Evolutionary conservation across 1,284 basidiomycete genomes (phyloP), one percentile per base, ranked within the genome.

Genomic region (Naganishia liquefaciens): DNA sequence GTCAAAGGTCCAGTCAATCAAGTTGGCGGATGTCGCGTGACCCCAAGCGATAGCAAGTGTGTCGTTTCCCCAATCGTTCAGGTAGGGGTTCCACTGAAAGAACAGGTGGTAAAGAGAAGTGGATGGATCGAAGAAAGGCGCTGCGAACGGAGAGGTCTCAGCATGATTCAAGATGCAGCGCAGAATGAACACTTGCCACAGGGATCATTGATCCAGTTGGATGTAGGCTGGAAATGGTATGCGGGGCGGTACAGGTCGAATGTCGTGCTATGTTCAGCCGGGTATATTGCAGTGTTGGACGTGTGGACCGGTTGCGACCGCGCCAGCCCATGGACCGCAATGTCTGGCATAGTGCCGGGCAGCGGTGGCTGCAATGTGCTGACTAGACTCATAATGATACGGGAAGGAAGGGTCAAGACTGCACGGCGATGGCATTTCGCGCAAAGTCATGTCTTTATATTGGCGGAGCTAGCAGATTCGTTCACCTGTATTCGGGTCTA

Each of bases 31-130:
- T 7, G 62, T 68, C 5, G 68, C 70, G 28, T 68, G 68, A 3
- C 70, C 70, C 70, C 70, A 71, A 39, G 52, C 43, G 19, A 71
- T 71, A 7, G 62, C 62, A 15, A 50, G 21, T 9, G 43, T 49
- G 28, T 60, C 57, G 23, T 68, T 51, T 43, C 55, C 63, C 70
- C 70, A 71, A 2, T 39, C 23, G 40, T 66, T 63, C 46, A 58
- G 54, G 23, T 63, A 27, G 4, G 68, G 68, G n/a, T 61, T 66
- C 70, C 70, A 71, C 53, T 71, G 70, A 53, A 69, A 71, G 54
- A 70, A 69, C 25, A 71, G 64, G 42, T 71, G 70, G 62, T 53
- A 71, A 3, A 49, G 30, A 15, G 65, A 64, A 4, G 70, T 70
- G 23, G 17, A 13, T 1, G 66, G 63, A 21, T 70, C 66, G 55